Conservation (phyloP, 257 asterid genomes). For the Solanum bulbocastanum region DNA sequence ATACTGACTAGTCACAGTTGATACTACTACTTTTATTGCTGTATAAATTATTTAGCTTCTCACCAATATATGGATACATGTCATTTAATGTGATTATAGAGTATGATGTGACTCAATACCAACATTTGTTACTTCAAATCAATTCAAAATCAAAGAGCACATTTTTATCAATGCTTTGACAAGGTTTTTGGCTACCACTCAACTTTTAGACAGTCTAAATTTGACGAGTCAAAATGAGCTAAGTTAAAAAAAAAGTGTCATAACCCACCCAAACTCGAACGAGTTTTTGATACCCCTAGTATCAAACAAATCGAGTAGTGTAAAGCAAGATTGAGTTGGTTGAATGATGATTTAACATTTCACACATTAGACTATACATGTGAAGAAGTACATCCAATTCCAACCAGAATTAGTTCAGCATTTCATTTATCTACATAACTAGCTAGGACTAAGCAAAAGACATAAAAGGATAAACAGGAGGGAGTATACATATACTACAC, state of each 20-base stretch:
- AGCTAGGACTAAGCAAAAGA: background rate
- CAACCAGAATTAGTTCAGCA: background rate
- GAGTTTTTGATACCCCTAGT: background rate
- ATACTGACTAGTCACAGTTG: background rate
- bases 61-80: background rate
- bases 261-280: background rate
- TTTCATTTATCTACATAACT: background rate
- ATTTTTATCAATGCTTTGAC: background rate
- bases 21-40: background rate
- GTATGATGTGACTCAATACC: background rate
- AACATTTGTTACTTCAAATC: too few species aligned
- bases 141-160: background rate
- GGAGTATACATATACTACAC: background rate
- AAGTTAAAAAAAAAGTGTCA: background rate
- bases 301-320: background rate
- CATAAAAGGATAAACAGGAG: background rate
- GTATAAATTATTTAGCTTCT: background rate
- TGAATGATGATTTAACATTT: background rate
- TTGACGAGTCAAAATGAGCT: background rate
- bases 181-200: background rate
- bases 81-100: background rate
- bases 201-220: background rate
- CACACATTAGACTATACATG: background rate
- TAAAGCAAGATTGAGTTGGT: background rate
- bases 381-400: background rate